Evolutionary conservation across 148 eudicot species (phyloP).

Genomic region (Linanthus parryae): DNA sequence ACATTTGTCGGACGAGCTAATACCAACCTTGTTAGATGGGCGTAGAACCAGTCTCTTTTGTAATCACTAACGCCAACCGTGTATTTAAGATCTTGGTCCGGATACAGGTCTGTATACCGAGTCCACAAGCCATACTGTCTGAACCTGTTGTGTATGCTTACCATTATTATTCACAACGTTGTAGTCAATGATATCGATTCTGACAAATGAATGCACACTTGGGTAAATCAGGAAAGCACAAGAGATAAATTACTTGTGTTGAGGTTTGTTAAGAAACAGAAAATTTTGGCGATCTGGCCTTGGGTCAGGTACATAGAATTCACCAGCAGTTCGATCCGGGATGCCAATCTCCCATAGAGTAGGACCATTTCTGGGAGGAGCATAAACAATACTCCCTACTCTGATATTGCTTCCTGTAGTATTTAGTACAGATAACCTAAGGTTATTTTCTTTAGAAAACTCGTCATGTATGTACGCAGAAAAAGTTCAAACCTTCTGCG

Average conservation of each 20-base stretch:
- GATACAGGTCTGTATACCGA: slow-evolving; percentile 49
- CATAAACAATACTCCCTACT: slow-evolving; percentile 23
- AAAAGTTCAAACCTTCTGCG: no score
- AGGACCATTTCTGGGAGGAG: slow-evolving; percentile 44
- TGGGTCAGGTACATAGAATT: slow-evolving; percentile 59
- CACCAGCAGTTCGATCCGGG: slow-evolving; percentile 67
- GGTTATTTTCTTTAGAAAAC: no score
- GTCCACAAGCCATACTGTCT: slow-evolving; percentile 78
- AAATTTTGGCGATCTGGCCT: slow-evolving; percentile 20
- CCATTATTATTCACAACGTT: background rate
- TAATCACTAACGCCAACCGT: slow-evolving; percentile 47
- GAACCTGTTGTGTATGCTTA: slow-evolving; percentile 33
- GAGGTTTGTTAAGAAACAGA: slow-evolving; percentile 13
- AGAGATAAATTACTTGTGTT: background rate
- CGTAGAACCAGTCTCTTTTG: slow-evolving; percentile 52
- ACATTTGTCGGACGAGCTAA: background rate
- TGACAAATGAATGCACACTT: background rate
- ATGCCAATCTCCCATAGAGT: slow-evolving; percentile 73
- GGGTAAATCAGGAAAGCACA: background rate
- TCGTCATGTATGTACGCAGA: no score
- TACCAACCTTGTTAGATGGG: slow-evolving; percentile 58
- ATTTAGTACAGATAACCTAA: no score
- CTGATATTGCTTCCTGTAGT: slow-evolving; percentile 26
- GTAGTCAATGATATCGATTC: background rate
- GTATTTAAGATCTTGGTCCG: slow-evolving; percentile 35